phyloP scores from a whole-genome alignment of 768 basidiomycete species.

The Kwoniella mangroviensis region DNA sequence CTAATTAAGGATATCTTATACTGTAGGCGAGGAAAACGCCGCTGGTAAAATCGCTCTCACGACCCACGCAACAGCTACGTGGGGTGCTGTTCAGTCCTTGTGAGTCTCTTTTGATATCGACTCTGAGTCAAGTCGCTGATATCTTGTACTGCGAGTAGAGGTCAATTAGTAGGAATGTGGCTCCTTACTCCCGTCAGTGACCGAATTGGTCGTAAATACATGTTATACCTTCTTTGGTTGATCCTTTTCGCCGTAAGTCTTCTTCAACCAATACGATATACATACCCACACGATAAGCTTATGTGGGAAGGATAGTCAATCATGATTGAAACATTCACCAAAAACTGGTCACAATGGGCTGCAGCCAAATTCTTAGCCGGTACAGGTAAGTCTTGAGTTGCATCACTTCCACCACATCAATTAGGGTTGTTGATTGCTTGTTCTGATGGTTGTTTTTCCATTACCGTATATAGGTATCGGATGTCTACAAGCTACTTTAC shows the following conservation, averaged over 20 bases:
- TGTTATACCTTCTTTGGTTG: constrained; percentile 28
- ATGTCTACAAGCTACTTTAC: constrained; percentile 25
- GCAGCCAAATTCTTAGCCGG: constrained; percentile 30
- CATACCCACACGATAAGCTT: too few relatives aligned
- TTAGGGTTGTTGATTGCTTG: too few relatives aligned
- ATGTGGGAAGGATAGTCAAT: constrained; percentile 16
- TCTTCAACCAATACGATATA: too few relatives aligned
- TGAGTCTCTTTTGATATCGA: background rate
- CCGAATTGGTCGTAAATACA: constrained; percentile 27
- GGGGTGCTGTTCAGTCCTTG: constrained; percentile 30
- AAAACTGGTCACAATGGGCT: constrained; percentile 23
- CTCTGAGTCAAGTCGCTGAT: background rate
- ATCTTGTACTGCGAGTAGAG: background rate
- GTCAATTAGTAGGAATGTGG: constrained; percentile 30
- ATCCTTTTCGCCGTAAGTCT: constrained; percentile 28
- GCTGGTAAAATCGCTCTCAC: constrained; percentile 16
- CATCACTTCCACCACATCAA: background rate
- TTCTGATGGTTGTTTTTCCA: too few relatives aligned
- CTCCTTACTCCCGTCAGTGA: constrained; percentile 23
- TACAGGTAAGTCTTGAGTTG: constrained; percentile 9
- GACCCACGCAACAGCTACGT: constrained; percentile 11
- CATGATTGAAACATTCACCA: constrained; percentile 24
- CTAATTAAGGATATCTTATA: background rate
- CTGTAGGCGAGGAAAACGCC: constrained; percentile 9
- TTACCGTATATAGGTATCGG: constrained; percentile 13